Percentiles rank a stretch among this genome's conserved stretches.
These are phyloP conservation scores for Plasmodium coatneyi DNA, from an alignment of 169 alveolate species.

Conservation along the genomic window DNA sequence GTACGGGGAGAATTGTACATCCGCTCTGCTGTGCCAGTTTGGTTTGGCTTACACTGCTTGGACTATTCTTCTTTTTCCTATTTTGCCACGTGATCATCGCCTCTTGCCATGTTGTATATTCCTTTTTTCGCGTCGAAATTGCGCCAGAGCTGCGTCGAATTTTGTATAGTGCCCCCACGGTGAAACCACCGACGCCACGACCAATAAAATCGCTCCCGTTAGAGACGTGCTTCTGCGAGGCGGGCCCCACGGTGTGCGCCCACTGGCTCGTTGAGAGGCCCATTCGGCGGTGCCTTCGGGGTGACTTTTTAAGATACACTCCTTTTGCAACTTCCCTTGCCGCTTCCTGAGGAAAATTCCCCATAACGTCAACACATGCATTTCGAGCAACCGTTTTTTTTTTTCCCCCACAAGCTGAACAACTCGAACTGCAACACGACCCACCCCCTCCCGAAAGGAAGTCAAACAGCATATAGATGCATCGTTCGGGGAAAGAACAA, in stretches of 20 bases:
- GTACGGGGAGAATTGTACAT: neutral
- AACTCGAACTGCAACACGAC: neutral
- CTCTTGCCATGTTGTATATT: neutral
- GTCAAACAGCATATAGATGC: neutral
- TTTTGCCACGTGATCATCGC: neutral
- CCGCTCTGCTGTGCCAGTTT: neutral
- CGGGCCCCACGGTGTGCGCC: neutral
- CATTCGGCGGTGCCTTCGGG: neutral
- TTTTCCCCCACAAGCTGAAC: neutral
- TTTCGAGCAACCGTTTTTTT: neutral
- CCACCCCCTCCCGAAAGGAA: neutral
- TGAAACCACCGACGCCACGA: neutral
- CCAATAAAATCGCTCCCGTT: neutral
- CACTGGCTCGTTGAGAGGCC: neutral
- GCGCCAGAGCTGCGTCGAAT: neutral
- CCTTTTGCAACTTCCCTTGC: too few species aligned
- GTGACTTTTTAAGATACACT: neutral
- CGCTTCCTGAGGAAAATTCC: neutral
- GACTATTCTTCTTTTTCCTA: neutral
- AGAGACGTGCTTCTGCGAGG: slow-evolving; percentile 1
- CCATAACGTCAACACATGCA: neutral
- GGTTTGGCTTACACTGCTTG: neutral
- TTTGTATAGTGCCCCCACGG: neutral
- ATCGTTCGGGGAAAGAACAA: neutral
- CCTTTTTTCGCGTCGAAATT: neutral